Evolutionary conservation across 768 basidiomycete species (phyloP).

Genomic region (Tulasnella sp.): DNA sequence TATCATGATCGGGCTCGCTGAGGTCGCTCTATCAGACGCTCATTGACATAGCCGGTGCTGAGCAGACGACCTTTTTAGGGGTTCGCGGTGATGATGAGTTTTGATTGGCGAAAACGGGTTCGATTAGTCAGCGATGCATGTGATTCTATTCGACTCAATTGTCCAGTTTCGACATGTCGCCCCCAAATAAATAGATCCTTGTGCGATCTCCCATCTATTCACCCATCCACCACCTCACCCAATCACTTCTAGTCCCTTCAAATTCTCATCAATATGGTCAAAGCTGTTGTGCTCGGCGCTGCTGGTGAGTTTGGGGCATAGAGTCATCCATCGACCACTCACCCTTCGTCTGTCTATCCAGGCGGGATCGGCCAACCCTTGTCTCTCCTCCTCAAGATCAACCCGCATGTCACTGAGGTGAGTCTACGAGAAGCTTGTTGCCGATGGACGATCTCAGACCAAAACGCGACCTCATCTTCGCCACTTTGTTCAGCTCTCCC

Average conservation of each 20-base stretch:
- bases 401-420: slow-evolving; percentile 70
- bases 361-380: slow-evolving; percentile 97
- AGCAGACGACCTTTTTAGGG: too few species aligned
- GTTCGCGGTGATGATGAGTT: too few species aligned
- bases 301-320: too few species aligned
- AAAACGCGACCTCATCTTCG: neutral
- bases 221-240: neutral
- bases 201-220: too few species aligned
- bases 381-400: slow-evolving; percentile 80
- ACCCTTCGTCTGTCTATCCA: slow-evolving; percentile 23
- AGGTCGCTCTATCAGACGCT: too few species aligned
- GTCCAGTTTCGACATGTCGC: too few species aligned
- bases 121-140: too few species aligned
- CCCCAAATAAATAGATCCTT: too few species aligned
- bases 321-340: slow-evolving; percentile 17
- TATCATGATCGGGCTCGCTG: too few species aligned
- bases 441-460: neutral
- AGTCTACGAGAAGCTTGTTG: neutral
- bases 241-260: neutral
- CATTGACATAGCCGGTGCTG: too few species aligned
- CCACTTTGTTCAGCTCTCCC: slow-evolving; percentile 45
- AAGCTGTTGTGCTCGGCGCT: slow-evolving; percentile 94
- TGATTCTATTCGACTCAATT: too few species aligned
- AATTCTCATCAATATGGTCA: slow-evolving; percentile 37
- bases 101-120: too few species aligned